Base-by-base conservation (phyloP, 805 yeast species). In the Pichia paraexigua region DNA sequence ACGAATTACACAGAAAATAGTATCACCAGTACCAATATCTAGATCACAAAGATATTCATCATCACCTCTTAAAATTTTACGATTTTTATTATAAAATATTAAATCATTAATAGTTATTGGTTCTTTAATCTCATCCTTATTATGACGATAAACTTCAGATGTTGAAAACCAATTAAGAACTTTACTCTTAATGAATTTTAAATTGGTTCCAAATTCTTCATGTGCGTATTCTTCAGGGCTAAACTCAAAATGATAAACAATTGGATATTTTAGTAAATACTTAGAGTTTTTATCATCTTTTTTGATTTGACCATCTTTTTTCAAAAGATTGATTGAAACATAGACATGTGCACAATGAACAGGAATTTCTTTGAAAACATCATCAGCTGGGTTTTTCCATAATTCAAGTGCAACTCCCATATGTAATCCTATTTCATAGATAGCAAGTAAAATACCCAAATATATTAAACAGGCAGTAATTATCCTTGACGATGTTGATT, bases 171-270 rank as follows among this genome's bases (percentile, higher is more conserved):
- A 71, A 41, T 73, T 68, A 37, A 82, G 74, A 3, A 83, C 67
- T 61, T 81, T 84, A 1, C 65, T 57, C 55, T 89, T 75, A 50
- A 89, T 71, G 56, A 83, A 80, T 18, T 71, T 75, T 35, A 91
- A 72, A 20, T 83, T 78, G 11, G 91, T 80, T 1, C 95, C 95
- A 47, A 73, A 75, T 53, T 80, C 91, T 6, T 82, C 84, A 51
- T 86, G 78, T 54, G 79, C 80, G 62, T 80, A 87, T 59, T 87
- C 95, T 58, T 84, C 91, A 0, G 95, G 94, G 30, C 87, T 79
- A 65, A 87, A 87, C 62, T 87, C 95, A 57, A 85, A 74, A 63
- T 85, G 86, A 62, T 82, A 87, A 25, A 70, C 71, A 32, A 85
- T 55, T 2, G 79, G 76, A 24, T 61, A 65, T 5, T 58, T 49